Evolutionary conservation across 1,139 yeast genomes (phyloP).

Genomic region (Magnusiomyces paraingens): DNA sequence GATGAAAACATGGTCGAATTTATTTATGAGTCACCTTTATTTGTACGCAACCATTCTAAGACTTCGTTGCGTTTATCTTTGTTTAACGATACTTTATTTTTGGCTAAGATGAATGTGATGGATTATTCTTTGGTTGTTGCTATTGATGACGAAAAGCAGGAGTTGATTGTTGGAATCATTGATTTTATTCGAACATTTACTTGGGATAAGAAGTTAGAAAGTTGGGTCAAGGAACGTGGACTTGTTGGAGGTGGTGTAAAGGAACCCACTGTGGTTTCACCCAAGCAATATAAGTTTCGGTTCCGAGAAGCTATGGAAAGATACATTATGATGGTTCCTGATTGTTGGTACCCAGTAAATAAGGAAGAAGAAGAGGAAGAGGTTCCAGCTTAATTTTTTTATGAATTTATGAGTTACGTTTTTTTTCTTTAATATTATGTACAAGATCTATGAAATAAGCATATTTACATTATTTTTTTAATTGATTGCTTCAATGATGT

Average conservation of each 20-base stretch:
- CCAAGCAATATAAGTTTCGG: constrained; percentile 86
- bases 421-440: neutral
- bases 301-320: constrained; percentile 98
- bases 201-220: constrained; percentile 97
- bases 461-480: neutral
- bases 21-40: constrained; percentile 91
- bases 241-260: constrained; percentile 79
- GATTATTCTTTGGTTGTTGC: constrained; percentile 95
- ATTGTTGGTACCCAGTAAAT: constrained; percentile 27
- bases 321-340: constrained; percentile 91
- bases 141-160: constrained; percentile 62
- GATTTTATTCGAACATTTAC: constrained; percentile 95
- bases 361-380: neutral
- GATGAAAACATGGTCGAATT: constrained; percentile 99
- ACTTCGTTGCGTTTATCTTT: constrained; percentile 76
- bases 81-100: constrained; percentile 89
- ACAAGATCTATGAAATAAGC: constrained; percentile 2
- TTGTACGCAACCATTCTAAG: constrained; percentile 89
- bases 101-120: constrained; percentile 98
- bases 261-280: constrained; percentile 96
- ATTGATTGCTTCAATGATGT: constrained; percentile 17
- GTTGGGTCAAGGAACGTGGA: constrained; percentile 96
- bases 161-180: constrained; percentile 86
- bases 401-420: neutral
- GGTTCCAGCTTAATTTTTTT: too few relatives aligned